Percentiles rank a stretch among this genome's conserved stretches.
phyloP scores from a whole-genome alignment of 2,329 filamentous ascomycete genomes.

The Hirsutella rhossiliensis region DNA sequence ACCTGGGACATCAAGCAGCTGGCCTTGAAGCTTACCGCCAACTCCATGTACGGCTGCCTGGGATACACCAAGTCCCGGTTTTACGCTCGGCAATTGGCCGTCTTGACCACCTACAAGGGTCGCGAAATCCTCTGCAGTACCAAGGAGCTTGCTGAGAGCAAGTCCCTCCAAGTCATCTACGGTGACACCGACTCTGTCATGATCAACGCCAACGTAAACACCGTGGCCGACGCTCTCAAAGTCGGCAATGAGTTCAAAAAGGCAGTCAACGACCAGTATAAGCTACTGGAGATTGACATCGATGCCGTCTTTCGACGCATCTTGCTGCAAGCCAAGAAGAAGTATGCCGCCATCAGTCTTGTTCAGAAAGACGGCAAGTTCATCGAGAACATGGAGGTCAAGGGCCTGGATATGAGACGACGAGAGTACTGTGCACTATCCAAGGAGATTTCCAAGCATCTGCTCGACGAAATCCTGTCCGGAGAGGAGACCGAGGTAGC shows the following conservation, averaged over 20 bases:
- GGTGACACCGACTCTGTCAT: slow-evolving; percentile 99
- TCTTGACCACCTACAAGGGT: slow-evolving; percentile 93
- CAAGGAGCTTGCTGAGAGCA: slow-evolving; percentile 87
- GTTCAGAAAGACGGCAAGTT: slow-evolving; percentile 82
- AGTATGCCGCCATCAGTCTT: slow-evolving; percentile 95
- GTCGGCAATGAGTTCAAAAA: slow-evolving; percentile 93
- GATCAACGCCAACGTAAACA: slow-evolving; percentile 98
- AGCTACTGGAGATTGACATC: slow-evolving; percentile 90
- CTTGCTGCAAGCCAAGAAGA: slow-evolving; percentile 94
- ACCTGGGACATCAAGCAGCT: slow-evolving; percentile 98
- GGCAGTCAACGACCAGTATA: slow-evolving; percentile 88
- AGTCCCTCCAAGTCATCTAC: slow-evolving; percentile 89
- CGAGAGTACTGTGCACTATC: slow-evolving; percentile 93
- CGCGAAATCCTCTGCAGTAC: slow-evolving; percentile 94
- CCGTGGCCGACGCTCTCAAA: slow-evolving; percentile 77
- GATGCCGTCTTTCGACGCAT: slow-evolving; percentile 94
- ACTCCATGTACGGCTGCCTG: slow-evolving; percentile 98
- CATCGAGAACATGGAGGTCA: slow-evolving; percentile 91
- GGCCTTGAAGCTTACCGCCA: slow-evolving; percentile 92
- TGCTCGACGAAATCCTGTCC: slow-evolving; percentile 89
- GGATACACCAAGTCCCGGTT: slow-evolving; percentile 96
- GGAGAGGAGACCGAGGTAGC: slow-evolving; percentile 85
- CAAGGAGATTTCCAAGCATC: slow-evolving; percentile 82
- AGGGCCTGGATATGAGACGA: slow-evolving; percentile 94
- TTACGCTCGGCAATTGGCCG: slow-evolving; percentile 86